Evolutionary conservation across 2,329 filamentous ascomycete species (phyloP), one percentile per base, ranked within the genome.

Genomic region (Aureobasidium sp.): DNA sequence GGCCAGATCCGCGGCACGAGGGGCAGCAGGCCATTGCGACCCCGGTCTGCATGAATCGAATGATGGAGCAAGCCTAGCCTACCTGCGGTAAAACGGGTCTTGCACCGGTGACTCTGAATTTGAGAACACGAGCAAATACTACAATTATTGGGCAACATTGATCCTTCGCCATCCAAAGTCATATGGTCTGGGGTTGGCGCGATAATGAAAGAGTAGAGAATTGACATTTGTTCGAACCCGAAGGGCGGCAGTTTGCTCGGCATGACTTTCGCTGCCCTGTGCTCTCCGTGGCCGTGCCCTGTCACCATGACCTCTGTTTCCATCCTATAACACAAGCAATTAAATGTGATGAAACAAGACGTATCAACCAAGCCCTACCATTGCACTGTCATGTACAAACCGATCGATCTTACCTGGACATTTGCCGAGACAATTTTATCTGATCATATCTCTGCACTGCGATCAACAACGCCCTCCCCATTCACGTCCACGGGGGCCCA

Each of bases 1-100:
- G 51, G 51, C 51, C 51, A 55, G 51, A 43, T 43, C 51, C 37
- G 51, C 51, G 51, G 50, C 50, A 52, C 50, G 34, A 37, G 5
- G 32, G 34, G 34, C 34, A 13, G 34, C 34, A 37, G 12, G 12
- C 34, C 50, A 51, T 26, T 26, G 13, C 50, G 39, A 52, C 50
- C 50, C 50, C 50, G 24, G 50, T 36, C 50, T 52, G 50, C 50
- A 52, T 52, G 32, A 10, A 52, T 52, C 50, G 50, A 43, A 26
- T 9, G 5, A 55, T 32, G 8, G 13, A 43, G 37, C 51, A 55
- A 43, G 36, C 43, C 51, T 55, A 43, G 51, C 51, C 51, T 55
- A 29, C 51, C 51, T 55, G 17, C 26, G 24, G 51, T 20, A 29
- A 41, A 55, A 43, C 51, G 51, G 51, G 24, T 43, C 12, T 55